Percentiles rank a stretch among this genome's conserved stretches.
phyloP scores from a whole-genome alignment of 768 basidiomycete species.

The Ephemerocybe angulata region DNA sequence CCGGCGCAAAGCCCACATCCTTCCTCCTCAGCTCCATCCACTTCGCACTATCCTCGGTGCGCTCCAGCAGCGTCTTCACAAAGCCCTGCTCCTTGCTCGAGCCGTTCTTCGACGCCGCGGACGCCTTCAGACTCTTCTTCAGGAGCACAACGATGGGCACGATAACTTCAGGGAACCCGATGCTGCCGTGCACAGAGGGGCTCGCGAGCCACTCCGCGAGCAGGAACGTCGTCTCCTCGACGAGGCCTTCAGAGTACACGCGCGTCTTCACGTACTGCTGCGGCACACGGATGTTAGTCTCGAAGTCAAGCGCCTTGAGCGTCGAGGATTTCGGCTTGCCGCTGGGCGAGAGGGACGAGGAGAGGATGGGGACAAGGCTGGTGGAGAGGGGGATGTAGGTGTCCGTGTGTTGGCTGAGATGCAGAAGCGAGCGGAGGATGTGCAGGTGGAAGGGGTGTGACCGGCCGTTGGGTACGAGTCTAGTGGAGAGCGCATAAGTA shows the following conservation, averaged over 20 bases:
- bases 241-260: slow-evolving; percentile 76
- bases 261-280: slow-evolving; percentile 86
- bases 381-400: slow-evolving; percentile 87
- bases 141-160: slow-evolving; percentile 75
- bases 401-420: slow-evolving; percentile 77
- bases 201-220: slow-evolving; percentile 81
- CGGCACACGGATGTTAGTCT: slow-evolving; percentile 81
- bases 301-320: slow-evolving; percentile 84
- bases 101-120: slow-evolving; percentile 24
- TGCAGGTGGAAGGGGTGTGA: slow-evolving; percentile 96
- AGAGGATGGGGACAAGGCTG: slow-evolving; percentile 82
- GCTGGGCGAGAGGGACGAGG: slow-evolving; percentile 62
- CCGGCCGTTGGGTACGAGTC: slow-evolving; percentile 84
- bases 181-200: slow-evolving; percentile 67
- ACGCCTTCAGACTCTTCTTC: slow-evolving; percentile 67
- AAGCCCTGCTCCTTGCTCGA: slow-evolving; percentile 52
- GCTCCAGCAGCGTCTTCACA: slow-evolving; percentile 79
- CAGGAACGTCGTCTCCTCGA: slow-evolving; percentile 77
- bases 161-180: slow-evolving; percentile 91
- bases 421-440: slow-evolving; percentile 81
- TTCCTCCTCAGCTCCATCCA: slow-evolving; percentile 76
- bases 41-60: slow-evolving; percentile 76
- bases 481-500: slow-evolving; percentile 29
- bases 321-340: slow-evolving; percentile 81
- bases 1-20: slow-evolving; percentile 72